Evolutionary conservation across 371 early-diverging fungal species (phyloP), one percentile per base, ranked within the genome.

Genomic region (Furculomyces boomerangus): DNA sequence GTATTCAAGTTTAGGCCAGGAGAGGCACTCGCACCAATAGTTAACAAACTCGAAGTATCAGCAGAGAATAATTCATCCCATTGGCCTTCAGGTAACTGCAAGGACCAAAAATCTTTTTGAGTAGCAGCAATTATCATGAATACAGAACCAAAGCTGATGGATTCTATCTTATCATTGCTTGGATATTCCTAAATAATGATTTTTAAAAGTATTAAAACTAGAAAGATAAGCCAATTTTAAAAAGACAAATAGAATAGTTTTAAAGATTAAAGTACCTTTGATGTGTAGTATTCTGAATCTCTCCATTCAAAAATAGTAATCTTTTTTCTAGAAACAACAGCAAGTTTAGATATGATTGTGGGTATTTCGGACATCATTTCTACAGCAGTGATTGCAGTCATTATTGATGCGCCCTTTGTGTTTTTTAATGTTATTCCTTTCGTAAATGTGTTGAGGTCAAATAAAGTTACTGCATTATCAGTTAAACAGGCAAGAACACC

Each of bases 261-360:
- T n/a, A n/a, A n/a, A n/a, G n/a, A n/a, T n/a, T n/a, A n/a, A n/a
- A n/a, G n/a, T 43, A 43, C 43, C 43, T 54, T 54, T 24, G 60
- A 57, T 57, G 69, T 62, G 57, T 53, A 60, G 53, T 81, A 84
- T 55, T 84, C 82, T 3, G 82, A 78, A 62, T 86, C 86, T 47
- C 79, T 74, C 87, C 87, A 86, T 3, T 79, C 76, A 66, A 80
- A 78, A 26, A 86, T 78, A 26, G 81, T 54, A 18, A 86, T 62
- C 61, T 74, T 80, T 58, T 77, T 77, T 48, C 75, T 71, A 3
- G 79, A 76, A n/a, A 80, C 81, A 0, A 84, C 81, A 1, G 85
- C 86, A 10, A 87, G 68, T 40, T 84, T 78, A 26, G 86, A 82
- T 25, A 83, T 73, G 27, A 86, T 71, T 29, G 75, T 74, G 7